Evolutionary conservation across 257 asterid genomes (phyloP).

Genomic region (Solanum chilense): DNA sequence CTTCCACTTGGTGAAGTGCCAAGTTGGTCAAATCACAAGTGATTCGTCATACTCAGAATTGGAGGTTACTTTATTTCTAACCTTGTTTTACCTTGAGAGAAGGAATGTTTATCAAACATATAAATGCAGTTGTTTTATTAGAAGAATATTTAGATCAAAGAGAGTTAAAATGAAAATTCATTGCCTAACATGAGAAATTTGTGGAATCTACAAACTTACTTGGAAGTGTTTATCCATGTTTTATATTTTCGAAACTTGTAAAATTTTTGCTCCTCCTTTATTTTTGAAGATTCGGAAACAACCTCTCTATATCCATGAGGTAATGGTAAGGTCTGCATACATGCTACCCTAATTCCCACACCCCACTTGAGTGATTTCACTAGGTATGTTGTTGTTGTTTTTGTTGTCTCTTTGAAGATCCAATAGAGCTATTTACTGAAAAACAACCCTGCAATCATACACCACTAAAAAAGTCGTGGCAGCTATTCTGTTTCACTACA

Average conservation of each 20-base stretch:
- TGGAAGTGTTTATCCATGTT: neutral
- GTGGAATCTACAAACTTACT: neutral
- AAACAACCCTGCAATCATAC: neutral
- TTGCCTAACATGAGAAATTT: neutral
- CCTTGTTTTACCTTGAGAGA: neutral
- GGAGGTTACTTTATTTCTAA: conserved; percentile 37
- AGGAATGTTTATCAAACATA: neutral
- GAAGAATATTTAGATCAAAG: neutral
- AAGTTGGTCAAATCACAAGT: conserved; percentile 73
- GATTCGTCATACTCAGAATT: conserved; percentile 82
- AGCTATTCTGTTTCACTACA: neutral
- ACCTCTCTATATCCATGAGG: neutral
- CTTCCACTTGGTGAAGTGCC: conserved; percentile 87
- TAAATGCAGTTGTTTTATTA: neutral
- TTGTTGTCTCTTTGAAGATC: neutral
- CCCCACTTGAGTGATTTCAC: neutral
- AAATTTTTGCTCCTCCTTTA: neutral
- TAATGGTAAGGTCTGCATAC: neutral
- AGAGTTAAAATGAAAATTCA: neutral
- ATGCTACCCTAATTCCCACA: neutral
- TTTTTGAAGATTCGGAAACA: neutral
- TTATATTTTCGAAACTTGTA: neutral
- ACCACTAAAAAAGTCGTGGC: neutral
- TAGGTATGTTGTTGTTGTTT: neutral
- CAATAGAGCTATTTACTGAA: neutral